phyloP scores from a whole-genome alignment of 495 filamentous ascomycete species.

The Hyaloscypha finlandica region DNA sequence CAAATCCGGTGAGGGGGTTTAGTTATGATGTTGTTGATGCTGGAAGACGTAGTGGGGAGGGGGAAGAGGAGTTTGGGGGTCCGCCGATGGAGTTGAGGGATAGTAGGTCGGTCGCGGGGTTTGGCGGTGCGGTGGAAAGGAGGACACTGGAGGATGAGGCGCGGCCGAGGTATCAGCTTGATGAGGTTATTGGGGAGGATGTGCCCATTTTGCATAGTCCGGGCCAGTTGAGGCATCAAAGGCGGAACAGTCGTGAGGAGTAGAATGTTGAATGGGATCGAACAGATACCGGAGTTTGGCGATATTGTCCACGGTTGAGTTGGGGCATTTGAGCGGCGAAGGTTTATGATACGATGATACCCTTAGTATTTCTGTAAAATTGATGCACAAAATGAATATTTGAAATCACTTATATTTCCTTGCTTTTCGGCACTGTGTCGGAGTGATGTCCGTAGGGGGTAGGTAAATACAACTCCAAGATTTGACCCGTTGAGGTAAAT shows the following conservation, averaged over 20 bases:
- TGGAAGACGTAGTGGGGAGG: neutral
- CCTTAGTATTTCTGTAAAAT: neutral
- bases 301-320: too few relatives aligned
- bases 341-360: neutral
- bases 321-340: too few relatives aligned
- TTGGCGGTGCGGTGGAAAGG: neutral
- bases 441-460: neutral
- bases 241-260: neutral
- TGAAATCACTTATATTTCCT: neutral
- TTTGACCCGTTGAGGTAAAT: neutral
- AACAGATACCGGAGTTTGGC: neutral
- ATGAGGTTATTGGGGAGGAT: conserved; percentile 19
- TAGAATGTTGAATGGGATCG: neutral
- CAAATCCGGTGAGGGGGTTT: neutral
- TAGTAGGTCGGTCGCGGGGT: neutral
- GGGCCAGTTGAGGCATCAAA: conserved; percentile 9
- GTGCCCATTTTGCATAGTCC: conserved; percentile 22
- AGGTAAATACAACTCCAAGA: neutral
- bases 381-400: neutral
- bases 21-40: neutral
- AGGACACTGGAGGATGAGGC: neutral
- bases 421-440: too few relatives aligned
- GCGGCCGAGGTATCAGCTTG: conserved; percentile 18
- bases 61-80: neutral
- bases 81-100: neutral